Evolutionary conservation across 2,329 filamentous ascomycete genomes (phyloP).

Genomic region (Monosporascus ibericus): DNA sequence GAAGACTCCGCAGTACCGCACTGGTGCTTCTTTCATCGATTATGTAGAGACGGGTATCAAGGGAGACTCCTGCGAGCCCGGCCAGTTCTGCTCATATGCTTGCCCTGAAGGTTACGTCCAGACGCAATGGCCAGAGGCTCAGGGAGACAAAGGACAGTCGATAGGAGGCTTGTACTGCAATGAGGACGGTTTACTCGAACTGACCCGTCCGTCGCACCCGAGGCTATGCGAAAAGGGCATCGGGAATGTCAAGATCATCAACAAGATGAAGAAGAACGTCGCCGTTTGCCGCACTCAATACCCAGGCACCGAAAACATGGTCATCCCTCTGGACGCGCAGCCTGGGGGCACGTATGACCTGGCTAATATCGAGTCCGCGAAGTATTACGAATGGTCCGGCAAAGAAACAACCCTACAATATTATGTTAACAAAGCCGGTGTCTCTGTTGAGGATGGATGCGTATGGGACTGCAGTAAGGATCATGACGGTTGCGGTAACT

Average conservation of each 20-base stretch:
- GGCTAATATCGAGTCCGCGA: conserved; percentile 66
- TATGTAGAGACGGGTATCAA: conserved; percentile 59
- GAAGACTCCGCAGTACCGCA: conserved; percentile 45
- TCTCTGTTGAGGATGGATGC: conserved; percentile 62
- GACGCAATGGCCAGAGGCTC: conserved; percentile 75
- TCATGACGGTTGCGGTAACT: conserved; percentile 66
- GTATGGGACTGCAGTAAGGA: conserved; percentile 56
- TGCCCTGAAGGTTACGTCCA: conserved; percentile 92
- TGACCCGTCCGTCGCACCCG: conserved; percentile 62
- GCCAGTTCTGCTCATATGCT: conserved; percentile 82
- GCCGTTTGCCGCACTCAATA: conserved; percentile 94
- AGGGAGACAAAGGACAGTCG: conserved; percentile 77
- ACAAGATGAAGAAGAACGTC: conserved; percentile 61
- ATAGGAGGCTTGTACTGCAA: conserved; percentile 85
- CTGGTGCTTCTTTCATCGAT: conserved; percentile 48
- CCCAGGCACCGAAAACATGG: conserved; percentile 85
- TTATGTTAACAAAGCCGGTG: conserved; percentile 85
- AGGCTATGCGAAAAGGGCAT: conserved; percentile 71
- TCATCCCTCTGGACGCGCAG: conserved; percentile 62
- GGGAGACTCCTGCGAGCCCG: conserved; percentile 54
- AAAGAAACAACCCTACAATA: conserved; percentile 83
- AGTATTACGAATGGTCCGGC: conserved; percentile 74
- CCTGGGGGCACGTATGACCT: conserved; percentile 57
- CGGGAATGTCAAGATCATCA: conserved; percentile 66
- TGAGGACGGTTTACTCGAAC: conserved; percentile 61